phyloP scores from a whole-genome alignment of 257 asterid species.

The Plantago elongata region DNA sequence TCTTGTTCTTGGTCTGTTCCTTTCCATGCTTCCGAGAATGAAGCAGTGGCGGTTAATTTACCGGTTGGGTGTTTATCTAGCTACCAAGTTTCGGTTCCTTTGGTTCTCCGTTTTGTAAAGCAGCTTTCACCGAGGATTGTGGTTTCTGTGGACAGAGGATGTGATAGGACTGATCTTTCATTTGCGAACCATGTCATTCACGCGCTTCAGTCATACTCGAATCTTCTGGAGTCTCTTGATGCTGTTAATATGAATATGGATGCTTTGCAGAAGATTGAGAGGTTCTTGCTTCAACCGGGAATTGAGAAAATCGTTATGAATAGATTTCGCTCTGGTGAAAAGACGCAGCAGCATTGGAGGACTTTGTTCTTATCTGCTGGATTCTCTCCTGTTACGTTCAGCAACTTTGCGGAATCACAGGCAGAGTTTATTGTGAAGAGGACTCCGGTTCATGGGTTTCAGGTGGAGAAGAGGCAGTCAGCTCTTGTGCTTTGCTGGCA shows the following conservation, averaged over 20 bases:
- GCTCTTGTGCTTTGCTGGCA: slow-evolving; percentile 96
- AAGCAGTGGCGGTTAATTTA: slow-evolving; percentile 73
- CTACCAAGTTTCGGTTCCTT: slow-evolving; percentile 46
- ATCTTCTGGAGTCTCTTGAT: slow-evolving; percentile 79
- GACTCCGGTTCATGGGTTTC: slow-evolving; percentile 84
- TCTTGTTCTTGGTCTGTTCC: slow-evolving; percentile 66
- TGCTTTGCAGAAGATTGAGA: slow-evolving; percentile 76
- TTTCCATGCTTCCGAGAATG: slow-evolving; percentile 39
- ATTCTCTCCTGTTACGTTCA: slow-evolving; percentile 59
- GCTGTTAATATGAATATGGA: slow-evolving; percentile 74
- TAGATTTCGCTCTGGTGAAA: slow-evolving; percentile 59
- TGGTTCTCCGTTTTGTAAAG: slow-evolving; percentile 69
- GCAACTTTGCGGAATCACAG: slow-evolving; percentile 85
- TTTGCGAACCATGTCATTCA: slow-evolving; percentile 76
- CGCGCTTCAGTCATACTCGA: slow-evolving; percentile 69
- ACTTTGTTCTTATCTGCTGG: slow-evolving; percentile 70
- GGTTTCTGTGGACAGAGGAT: slow-evolving; percentile 83
- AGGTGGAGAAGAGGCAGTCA: slow-evolving; percentile 86
- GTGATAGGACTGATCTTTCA: slow-evolving; percentile 87
- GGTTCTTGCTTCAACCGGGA: slow-evolving; percentile 76
- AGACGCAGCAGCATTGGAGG: slow-evolving; percentile 93
- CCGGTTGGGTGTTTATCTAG: slow-evolving; percentile 57
- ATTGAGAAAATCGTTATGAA: slow-evolving; percentile 56
- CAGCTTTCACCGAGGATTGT: slow-evolving; percentile 74
- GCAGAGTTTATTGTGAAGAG: slow-evolving; percentile 88